phyloP scores from a whole-genome alignment of 768 basidiomycete species.

The Termitomyces sp. region DNA sequence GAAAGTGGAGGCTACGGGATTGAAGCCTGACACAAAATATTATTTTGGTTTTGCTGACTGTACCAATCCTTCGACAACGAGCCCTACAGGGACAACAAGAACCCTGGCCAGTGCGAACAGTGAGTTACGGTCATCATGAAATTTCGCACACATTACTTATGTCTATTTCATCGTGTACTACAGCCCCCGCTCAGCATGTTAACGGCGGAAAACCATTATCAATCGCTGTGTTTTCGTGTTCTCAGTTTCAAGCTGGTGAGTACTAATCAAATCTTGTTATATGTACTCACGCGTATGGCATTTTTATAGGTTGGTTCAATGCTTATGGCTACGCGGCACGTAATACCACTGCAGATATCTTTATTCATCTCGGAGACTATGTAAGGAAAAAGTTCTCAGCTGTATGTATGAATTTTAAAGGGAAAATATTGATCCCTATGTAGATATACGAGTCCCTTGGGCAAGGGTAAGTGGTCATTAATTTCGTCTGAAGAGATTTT shows the following conservation, averaged over 20 bases:
- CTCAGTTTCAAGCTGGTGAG: background rate
- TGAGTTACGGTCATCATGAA: background rate
- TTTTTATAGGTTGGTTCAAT: slow-evolving; percentile 49
- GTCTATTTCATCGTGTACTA: background rate
- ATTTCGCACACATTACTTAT: background rate
- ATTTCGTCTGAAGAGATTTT: background rate
- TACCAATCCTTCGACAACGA: slow-evolving; percentile 37
- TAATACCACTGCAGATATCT: slow-evolving; percentile 47
- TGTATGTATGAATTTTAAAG: background rate
- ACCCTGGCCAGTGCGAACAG: slow-evolving; percentile 21
- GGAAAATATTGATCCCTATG: background rate
- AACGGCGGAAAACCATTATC: background rate
- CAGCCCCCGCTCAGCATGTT: background rate
- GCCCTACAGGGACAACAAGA: slow-evolving; percentile 48
- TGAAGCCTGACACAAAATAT: slow-evolving; percentile 51
- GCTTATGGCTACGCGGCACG: slow-evolving; percentile 33
- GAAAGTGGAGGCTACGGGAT: slow-evolving; percentile 52
- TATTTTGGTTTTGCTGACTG: slow-evolving; percentile 46
- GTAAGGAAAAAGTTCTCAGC: slow-evolving; percentile 30
- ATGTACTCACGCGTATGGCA: background rate
- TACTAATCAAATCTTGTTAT: background rate
- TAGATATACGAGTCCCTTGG: slow-evolving; percentile 1
- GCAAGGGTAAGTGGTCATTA: background rate
- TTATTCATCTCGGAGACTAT: slow-evolving; percentile 59
- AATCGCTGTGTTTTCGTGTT: background rate